Evolutionary conservation across 2,329 filamentous ascomycete species (phyloP), one percentile per base, ranked within the genome.

Genomic region (Aspergillus calidoustus): DNA sequence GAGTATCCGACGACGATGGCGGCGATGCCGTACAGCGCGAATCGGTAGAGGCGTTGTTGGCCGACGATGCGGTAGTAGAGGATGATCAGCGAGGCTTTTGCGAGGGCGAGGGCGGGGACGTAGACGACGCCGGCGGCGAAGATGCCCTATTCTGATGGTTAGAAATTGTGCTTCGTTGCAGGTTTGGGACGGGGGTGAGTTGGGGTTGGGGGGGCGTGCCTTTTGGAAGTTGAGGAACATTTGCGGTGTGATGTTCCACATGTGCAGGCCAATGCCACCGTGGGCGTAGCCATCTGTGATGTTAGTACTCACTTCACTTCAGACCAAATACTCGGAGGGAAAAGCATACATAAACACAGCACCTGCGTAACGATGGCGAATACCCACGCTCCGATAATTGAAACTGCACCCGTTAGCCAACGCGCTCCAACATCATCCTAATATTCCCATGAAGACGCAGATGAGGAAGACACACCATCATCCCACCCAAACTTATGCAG

Each of bases 51-150:
- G 0, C 34, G 9, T 7, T 65, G 58, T 43, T 53, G 61, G 48
- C 59, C 53, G 38, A 69, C 49, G 7, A 71, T 64, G 7, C 67
- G 68, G 56, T 68, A 61, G 57, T 70, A 71, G 47, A 71, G 67
- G 43, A 71, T 68, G 8, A 71, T 63, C 3, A 71, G 65, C 47
- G 57, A 64, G 43, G 66, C 56, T 59, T 71, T 71, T 47, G 69
- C 69, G 43, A 69, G 63, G 17, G 60, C 66, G 11, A 71, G 66
- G 22, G 65, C 62, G 3, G 68, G 66, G 9, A 71, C 61, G 54
- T 71, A 71, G 50, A 70, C 54, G 13, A 70, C 48, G 5, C 64
- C 63, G 13, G 66, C 66, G 25, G 62, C 54, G 44, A 69, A 62
- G 13, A 69, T 47, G 25, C 60, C 54, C 69, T 68, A 49, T 19